Evolutionary conservation across 306 rosid species (phyloP).

Genomic region (Vachellia collinsii): DNA sequence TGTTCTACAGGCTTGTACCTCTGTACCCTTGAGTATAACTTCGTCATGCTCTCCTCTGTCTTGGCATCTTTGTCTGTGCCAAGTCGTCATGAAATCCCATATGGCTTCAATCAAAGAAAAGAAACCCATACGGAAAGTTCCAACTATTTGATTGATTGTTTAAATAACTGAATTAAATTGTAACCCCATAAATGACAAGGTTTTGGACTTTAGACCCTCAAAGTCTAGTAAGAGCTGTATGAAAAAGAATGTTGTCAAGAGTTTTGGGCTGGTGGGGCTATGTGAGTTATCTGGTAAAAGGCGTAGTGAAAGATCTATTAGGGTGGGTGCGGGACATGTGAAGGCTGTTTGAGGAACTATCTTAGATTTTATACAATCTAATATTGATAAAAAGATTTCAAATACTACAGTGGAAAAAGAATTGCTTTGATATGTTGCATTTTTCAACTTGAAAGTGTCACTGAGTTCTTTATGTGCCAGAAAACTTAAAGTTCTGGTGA

Average conservation of each 20-base stretch:
- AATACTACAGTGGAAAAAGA: background rate
- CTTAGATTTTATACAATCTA: background rate
- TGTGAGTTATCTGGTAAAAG: background rate
- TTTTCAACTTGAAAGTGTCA: background rate
- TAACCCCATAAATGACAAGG: background rate
- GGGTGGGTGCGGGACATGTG: background rate
- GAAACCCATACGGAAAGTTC: background rate
- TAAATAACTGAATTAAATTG: background rate
- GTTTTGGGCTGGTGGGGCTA: background rate
- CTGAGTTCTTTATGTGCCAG: background rate
- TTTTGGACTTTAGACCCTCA: background rate
- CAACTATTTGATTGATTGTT: background rate
- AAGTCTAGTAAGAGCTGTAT: background rate
- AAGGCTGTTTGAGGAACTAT: background rate
- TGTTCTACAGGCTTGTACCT: background rate
- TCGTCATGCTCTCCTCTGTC: background rate
- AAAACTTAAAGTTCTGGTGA: background rate
- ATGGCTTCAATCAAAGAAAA: background rate
- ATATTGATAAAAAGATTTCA: background rate
- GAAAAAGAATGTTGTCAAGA: background rate
- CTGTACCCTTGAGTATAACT: background rate
- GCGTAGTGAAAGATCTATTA: background rate
- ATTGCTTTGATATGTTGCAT: background rate
- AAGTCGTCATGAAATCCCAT: background rate
- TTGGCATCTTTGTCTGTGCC: background rate